Evolutionary conservation across 805 yeast species (phyloP).

Genomic region (Saturnispora sanitii): DNA sequence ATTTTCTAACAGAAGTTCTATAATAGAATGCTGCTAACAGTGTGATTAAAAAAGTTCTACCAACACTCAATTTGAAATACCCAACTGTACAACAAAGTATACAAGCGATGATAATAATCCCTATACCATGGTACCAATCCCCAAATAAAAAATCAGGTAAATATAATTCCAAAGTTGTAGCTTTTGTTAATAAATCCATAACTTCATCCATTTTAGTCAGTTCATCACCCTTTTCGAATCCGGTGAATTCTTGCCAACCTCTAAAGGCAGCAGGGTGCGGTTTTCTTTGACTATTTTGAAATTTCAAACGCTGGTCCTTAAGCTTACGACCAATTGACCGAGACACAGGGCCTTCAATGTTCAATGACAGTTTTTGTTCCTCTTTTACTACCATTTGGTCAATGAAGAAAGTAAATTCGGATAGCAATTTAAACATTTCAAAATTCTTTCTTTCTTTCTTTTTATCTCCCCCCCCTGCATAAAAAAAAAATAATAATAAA

Average conservation of each 20-base stretch:
- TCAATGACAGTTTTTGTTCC: slow-evolving; percentile 4
- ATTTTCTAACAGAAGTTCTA: slow-evolving; percentile 73
- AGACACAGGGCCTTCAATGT: slow-evolving; percentile 22
- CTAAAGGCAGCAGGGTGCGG: slow-evolving; percentile 59
- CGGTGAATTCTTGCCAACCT: slow-evolving; percentile 94
- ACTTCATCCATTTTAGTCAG: slow-evolving; percentile 61
- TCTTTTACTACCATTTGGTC: neutral
- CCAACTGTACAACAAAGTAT: slow-evolving; percentile 74
- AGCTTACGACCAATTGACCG: slow-evolving; percentile 19
- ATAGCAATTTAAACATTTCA: too few species aligned
- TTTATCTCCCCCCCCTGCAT: too few species aligned
- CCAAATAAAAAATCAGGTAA: slow-evolving; percentile 75
- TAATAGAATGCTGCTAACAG: slow-evolving; percentile 57
- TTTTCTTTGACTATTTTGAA: slow-evolving; percentile 27
- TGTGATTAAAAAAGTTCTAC: slow-evolving; percentile 70
- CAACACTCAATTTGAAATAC: slow-evolving; percentile 62
- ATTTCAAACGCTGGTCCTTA: slow-evolving; percentile 14
- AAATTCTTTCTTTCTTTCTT: too few species aligned
- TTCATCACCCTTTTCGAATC: slow-evolving; percentile 64
- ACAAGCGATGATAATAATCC: slow-evolving; percentile 54
- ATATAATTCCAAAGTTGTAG: slow-evolving; percentile 66
- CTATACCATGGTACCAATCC: slow-evolving; percentile 95
- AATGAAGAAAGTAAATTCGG: neutral
- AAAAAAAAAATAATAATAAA: neutral
- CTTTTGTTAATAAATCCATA: slow-evolving; percentile 56